These are phyloP conservation scores for Fraxinus baroniana DNA, from an alignment of 305 asterid species.

Conservation along the genomic window DNA sequence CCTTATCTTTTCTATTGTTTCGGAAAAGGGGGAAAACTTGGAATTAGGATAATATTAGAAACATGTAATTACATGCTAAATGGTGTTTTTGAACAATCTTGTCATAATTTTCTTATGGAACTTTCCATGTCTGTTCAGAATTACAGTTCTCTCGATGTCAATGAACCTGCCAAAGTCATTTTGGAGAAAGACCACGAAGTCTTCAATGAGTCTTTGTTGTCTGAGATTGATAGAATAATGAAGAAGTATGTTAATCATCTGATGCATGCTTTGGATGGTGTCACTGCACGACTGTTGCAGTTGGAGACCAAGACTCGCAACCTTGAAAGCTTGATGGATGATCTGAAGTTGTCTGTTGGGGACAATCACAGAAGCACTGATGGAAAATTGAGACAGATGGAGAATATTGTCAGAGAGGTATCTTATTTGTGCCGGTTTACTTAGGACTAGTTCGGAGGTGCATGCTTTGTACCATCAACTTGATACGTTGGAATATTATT, in stretches of 20 bases:
- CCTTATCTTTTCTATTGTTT: background rate
- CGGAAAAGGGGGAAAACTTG: background rate
- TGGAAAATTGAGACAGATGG: slow-evolving; percentile 73
- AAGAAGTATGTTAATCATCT: slow-evolving; percentile 73
- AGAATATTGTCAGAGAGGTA: slow-evolving; percentile 83
- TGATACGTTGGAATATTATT: background rate
- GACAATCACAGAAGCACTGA: slow-evolving; percentile 64
- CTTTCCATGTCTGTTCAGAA: slow-evolving; percentile 27
- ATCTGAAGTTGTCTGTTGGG: slow-evolving; percentile 67
- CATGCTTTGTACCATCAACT: background rate
- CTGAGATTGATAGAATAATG: slow-evolving; percentile 79
- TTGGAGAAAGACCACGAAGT: slow-evolving; percentile 38
- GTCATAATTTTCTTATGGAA: background rate
- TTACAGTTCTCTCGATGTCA: slow-evolving; percentile 41
- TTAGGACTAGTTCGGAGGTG: background rate
- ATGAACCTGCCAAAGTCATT: slow-evolving; percentile 35
- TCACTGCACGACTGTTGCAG: slow-evolving; percentile 76
- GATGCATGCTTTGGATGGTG: slow-evolving; percentile 67
- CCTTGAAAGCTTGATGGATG: slow-evolving; percentile 75
- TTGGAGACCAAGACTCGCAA: slow-evolving; percentile 73
- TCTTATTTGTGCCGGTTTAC: slow-evolving; percentile 9
- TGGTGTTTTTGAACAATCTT: background rate
- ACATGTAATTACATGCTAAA: background rate
- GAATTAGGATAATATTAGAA: background rate
- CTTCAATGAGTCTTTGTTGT: slow-evolving; percentile 33